Percentiles rank a stretch among this genome's conserved stretches.
Evolutionary conservation across 768 basidiomycete genomes (phyloP).

Genomic region (Auricularia cornea): DNA sequence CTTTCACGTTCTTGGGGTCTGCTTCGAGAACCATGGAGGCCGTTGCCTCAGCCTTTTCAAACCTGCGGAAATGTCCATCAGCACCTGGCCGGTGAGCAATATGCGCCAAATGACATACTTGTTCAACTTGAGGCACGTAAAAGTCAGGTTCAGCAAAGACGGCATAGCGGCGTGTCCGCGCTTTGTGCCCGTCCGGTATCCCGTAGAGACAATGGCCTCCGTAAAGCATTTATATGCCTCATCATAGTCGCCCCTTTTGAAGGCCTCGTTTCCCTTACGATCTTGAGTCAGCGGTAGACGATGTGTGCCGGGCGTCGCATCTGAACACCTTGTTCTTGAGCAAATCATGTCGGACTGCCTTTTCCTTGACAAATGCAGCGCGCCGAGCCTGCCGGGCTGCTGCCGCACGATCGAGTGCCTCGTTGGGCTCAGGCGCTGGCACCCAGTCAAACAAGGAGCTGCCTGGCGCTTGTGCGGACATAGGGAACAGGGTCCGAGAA

Average conservation of each 20-base stretch:
- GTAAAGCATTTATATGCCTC: constrained; percentile 35
- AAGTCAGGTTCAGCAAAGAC: constrained; percentile 27
- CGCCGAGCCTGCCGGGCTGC: no score
- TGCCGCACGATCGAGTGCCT: no score
- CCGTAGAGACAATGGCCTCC: constrained; percentile 30
- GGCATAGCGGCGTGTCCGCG: constrained; percentile 28
- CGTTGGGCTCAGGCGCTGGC: no score
- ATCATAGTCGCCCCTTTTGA: constrained; percentile 28
- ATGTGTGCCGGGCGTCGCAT: no score
- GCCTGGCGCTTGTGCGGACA: no score
- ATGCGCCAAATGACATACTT: constrained; percentile 17
- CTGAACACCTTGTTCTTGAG: constrained; percentile 13
- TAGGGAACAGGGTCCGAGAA: no score
- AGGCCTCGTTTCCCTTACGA: constrained; percentile 39
- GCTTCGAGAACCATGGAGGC: constrained; percentile 20
- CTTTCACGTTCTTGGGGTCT: constrained; percentile 26
- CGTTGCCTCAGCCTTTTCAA: constrained; percentile 20
- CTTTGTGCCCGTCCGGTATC: no score
- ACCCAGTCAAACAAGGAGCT: no score
- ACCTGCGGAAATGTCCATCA: constrained; percentile 15
- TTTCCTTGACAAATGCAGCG: no score
- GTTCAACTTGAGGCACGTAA: constrained; percentile 34
- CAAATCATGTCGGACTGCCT: no score
- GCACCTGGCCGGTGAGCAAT: background rate
- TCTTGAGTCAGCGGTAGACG: no score